These are phyloP conservation scores for Coccomyxa subellipsoidea DNA, from an alignment of 163 green algal species.

Conservation along the genomic window DNA sequence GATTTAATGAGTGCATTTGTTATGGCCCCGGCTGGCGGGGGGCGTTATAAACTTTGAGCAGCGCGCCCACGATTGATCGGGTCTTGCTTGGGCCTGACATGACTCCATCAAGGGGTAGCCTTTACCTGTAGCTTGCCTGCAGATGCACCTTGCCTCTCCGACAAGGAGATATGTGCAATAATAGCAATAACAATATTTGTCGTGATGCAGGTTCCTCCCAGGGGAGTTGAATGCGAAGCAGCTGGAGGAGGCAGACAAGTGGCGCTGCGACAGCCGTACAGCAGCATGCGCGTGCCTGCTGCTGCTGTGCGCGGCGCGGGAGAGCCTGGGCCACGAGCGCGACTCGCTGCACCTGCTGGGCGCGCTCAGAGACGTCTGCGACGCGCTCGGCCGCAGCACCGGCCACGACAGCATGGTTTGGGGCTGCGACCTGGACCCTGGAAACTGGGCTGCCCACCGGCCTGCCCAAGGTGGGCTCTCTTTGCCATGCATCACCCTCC, in stretches of 20 bases:
- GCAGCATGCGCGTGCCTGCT: neutral
- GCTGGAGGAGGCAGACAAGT: neutral
- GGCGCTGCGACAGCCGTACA: conserved; percentile 1
- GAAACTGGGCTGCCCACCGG: neutral
- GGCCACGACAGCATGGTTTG: neutral
- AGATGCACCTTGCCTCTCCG: too few relatives aligned
- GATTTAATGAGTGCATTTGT: too few relatives aligned
- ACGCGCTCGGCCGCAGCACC: neutral
- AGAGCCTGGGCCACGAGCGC: neutral
- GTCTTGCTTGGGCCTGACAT: too few relatives aligned
- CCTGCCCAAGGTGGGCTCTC: neutral
- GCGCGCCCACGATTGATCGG: too few relatives aligned
- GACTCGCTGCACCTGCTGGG: neutral
- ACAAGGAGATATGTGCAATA: neutral
- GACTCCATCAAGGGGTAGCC: too few relatives aligned
- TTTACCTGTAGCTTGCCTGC: too few relatives aligned
- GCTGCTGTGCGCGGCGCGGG: neutral
- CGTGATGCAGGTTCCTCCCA: neutral
- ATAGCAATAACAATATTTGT: too few relatives aligned
- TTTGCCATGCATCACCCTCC: too few relatives aligned
- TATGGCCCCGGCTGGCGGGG: too few relatives aligned
- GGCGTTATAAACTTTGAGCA: too few relatives aligned
- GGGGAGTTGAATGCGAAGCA: neutral
- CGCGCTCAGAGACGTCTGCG: neutral
- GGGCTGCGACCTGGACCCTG: neutral